Evolutionary conservation across 768 basidiomycete genomes (phyloP).

Genomic region (Russula lepida): DNA sequence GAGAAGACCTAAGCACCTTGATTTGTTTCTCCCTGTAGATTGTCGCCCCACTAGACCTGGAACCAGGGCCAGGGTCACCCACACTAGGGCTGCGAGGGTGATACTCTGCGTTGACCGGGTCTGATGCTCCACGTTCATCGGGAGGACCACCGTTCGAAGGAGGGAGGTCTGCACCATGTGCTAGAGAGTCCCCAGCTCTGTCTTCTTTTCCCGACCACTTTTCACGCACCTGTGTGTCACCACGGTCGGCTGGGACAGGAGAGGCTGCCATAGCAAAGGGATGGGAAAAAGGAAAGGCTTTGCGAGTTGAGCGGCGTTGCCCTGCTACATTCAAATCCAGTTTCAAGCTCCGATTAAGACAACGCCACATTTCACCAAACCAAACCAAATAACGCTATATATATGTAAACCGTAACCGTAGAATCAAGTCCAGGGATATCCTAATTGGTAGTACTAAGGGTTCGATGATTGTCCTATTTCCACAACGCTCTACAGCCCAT

Average conservation of each 20-base stretch:
- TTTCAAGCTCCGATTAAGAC: slow-evolving; percentile 22
- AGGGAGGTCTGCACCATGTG: slow-evolving; percentile 20
- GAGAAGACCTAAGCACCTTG: slow-evolving; percentile 80
- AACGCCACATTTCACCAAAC: slow-evolving; percentile 15
- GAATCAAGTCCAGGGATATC: not conserved
- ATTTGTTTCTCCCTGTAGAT: slow-evolving; percentile 60
- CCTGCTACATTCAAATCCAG: slow-evolving; percentile 1
- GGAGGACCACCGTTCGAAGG: slow-evolving; percentile 19
- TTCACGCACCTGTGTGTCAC: slow-evolving; percentile 18
- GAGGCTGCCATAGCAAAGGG: slow-evolving; percentile 22
- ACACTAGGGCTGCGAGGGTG: slow-evolving; percentile 18
- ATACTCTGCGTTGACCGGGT: slow-evolving; percentile 17
- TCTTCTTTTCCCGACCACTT: slow-evolving; percentile 22
- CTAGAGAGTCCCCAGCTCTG: slow-evolving; percentile 19
- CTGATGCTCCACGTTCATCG: slow-evolving; percentile 20
- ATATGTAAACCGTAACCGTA: too few relatives aligned
- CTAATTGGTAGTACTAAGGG: not conserved
- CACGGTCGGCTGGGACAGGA: slow-evolving; percentile 19
- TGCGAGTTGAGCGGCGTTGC: not conserved
- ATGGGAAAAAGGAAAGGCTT: slow-evolving; percentile 8
- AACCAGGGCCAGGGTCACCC: slow-evolving; percentile 15
- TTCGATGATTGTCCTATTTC: not conserved
- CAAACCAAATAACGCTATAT: slow-evolving; percentile 1
- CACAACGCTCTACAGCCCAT: not conserved
- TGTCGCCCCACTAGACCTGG: slow-evolving; percentile 18